Base-by-base conservation (phyloP, 75 land plant species). In the Cunninghamia lanceolata region DNA sequence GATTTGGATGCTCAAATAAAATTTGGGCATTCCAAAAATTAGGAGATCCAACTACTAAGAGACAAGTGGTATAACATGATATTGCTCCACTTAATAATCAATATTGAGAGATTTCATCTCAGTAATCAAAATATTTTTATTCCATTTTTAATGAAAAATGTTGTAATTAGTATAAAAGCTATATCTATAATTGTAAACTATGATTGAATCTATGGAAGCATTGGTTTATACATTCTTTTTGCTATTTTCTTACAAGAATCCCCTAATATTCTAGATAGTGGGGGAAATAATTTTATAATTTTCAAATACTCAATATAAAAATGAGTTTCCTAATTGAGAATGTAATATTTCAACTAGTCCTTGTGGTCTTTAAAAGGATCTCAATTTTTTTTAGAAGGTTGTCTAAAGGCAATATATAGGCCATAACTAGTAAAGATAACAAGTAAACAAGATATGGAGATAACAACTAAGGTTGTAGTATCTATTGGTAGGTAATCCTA, bases 201-300 rank as follows among this genome's bases (percentile, higher is more conserved):
- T 14, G 17, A 53, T 53, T 0, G 2, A 73, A 73, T 73, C 0
- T 73, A 73, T 73, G 76, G 76, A 73, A 73, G 76, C 0, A 73
- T 73, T 73, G 76, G 36, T 73, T 73, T 73, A 73, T 73, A 73
- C 76, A 34, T 73, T 73, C 76, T 14, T 73, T n/a, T 73, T n/a
- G 14, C 39, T 77, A 77, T 77, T 77, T 77, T 77, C 1, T 77
- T 77, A 0, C 32, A 19, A 35, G 79, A 76, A 38, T 43, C 80
- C 30, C 80, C 80, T 1, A 77, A 39, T 38, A 0, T 77, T 77
- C 21, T 1, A 3, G 16, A 35, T 16, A 77, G 80, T 1, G 81
- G 43, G 35, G 54, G 54, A 1, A 40, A 40, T 3, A n/a, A 75
- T 4, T 32, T 75, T n/a, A 75, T 75, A n/a, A n/a, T 35, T 9